Percentiles rank a stretch among this genome's conserved stretches.
Conservation (phyloP, 176 grass and related monocot species). For the Aegilops speltoides region DNA sequence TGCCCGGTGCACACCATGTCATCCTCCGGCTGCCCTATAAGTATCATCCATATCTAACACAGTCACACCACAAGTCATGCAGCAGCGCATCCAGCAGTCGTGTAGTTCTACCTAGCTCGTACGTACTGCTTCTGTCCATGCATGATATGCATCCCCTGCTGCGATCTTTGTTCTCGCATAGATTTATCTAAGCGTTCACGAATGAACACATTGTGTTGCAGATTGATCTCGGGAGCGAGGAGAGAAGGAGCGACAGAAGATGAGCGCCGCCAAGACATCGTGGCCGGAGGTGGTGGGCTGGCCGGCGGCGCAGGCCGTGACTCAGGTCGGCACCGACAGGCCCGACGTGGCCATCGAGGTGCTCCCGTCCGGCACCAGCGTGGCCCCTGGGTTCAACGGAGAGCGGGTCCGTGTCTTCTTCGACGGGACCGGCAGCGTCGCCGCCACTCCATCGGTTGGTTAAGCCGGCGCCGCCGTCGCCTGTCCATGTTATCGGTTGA, state of each 20-base stretch:
- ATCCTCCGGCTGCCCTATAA: background rate
- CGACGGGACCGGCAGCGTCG: background rate
- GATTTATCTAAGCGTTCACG: too few species aligned
- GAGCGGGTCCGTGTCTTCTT: slow-evolving; percentile 10
- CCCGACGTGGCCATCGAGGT: slow-evolving; percentile 4
- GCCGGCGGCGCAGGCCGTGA: background rate
- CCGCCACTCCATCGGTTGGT: background rate
- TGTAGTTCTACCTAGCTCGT: too few species aligned
- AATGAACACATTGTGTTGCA: too few species aligned
- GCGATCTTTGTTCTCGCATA: too few species aligned
- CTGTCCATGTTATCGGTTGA: background rate
- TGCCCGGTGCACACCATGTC: background rate
- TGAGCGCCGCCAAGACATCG: slow-evolving; percentile 11
- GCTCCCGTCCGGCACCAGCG: background rate
- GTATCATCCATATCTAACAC: background rate
- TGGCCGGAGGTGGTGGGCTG: slow-evolving; percentile 18
- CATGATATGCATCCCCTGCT: too few species aligned
- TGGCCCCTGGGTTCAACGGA: background rate
- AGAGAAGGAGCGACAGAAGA: background rate
- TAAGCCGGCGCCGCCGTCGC: background rate
- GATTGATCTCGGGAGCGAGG: too few species aligned
- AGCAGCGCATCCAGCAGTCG: background rate
- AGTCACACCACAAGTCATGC: background rate
- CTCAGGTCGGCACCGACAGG: background rate
- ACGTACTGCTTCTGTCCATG: too few species aligned